A percentile compares a stretch with the other conserved stretches of the same genome.
phyloP scores from a whole-genome alignment of 768 basidiomycete genomes.

The Macrolepiota fuliginosa region DNA sequence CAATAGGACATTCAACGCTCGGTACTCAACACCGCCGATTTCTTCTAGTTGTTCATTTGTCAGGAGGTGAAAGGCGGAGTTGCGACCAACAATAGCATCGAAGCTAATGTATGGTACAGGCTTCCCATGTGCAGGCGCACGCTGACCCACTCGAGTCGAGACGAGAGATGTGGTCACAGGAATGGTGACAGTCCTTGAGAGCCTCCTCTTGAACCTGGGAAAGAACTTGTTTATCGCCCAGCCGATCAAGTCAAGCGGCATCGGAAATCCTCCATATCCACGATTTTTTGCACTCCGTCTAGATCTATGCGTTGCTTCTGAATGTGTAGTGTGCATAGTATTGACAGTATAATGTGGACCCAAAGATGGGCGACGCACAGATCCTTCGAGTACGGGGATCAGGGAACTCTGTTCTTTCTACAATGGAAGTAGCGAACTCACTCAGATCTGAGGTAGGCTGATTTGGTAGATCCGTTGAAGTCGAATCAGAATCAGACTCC shows the following conservation, averaged over 20 bases:
- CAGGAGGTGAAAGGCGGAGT: constrained; percentile 67
- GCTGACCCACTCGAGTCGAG: constrained; percentile 36
- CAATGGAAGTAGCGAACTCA: not conserved
- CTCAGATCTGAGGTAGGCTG: constrained; percentile 4
- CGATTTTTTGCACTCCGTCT: constrained; percentile 33
- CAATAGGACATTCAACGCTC: constrained; percentile 74
- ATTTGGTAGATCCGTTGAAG: not conserved
- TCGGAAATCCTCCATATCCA: constrained; percentile 74
- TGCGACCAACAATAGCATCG: constrained; percentile 79
- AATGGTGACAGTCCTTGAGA: constrained; percentile 74
- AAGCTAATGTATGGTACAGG: constrained; percentile 74
- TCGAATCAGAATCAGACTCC: constrained; percentile 9
- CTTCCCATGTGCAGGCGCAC: constrained; percentile 48
- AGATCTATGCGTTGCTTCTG: constrained; percentile 16
- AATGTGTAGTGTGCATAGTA: constrained; percentile 17
- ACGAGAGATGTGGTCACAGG: constrained; percentile 65
- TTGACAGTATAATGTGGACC: constrained; percentile 15
- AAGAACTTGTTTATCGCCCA: constrained; percentile 54
- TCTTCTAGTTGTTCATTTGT: constrained; percentile 86
- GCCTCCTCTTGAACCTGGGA: constrained; percentile 53
- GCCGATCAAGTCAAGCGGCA: constrained; percentile 56
- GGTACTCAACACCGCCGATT: constrained; percentile 91
- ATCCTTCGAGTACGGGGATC: constrained; percentile 2
- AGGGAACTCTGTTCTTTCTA: not conserved
- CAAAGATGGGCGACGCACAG: constrained; percentile 2